Evolutionary conservation across 192 early-diverging fungal genomes (phyloP).

Genomic region (Backusella circina): DNA sequence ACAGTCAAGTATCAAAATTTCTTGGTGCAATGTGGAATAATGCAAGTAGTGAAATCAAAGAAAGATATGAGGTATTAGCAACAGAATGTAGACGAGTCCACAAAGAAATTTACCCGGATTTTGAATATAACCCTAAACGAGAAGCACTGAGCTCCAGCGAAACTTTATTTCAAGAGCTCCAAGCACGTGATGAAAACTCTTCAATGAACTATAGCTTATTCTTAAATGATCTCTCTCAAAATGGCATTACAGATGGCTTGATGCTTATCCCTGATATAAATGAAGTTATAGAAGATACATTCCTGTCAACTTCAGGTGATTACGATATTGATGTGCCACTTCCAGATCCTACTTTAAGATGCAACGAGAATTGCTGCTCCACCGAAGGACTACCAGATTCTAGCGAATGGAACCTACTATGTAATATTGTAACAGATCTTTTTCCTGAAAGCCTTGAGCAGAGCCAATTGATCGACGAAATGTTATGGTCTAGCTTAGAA

Average conservation of each 20-base stretch:
- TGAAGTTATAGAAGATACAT: not conserved
- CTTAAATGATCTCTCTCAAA: not conserved
- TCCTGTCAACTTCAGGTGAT: not conserved
- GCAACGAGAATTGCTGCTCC: not conserved
- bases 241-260: not conserved
- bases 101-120: not conserved
- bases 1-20: not conserved
- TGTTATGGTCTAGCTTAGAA: not conserved
- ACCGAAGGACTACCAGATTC: not conserved
- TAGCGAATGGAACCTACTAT: not conserved
- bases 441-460: not conserved
- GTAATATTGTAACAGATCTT: not conserved
- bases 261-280: not conserved
- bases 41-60: not conserved
- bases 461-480: not conserved
- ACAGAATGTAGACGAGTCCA: not conserved
- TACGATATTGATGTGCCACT: not conserved
- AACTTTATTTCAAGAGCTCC: no score
- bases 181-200: not conserved
- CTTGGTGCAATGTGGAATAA: slow-evolving; percentile 4
- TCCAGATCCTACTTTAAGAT: not conserved
- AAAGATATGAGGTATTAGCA: not conserved
- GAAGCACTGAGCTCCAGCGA: not conserved
- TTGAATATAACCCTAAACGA: not conserved
- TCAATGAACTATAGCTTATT: not conserved